Evolutionary conservation across 2,329 filamentous ascomycete species (phyloP), one percentile per base, ranked within the genome.

Genomic region (Akanthomyces dipterigenus): DNA sequence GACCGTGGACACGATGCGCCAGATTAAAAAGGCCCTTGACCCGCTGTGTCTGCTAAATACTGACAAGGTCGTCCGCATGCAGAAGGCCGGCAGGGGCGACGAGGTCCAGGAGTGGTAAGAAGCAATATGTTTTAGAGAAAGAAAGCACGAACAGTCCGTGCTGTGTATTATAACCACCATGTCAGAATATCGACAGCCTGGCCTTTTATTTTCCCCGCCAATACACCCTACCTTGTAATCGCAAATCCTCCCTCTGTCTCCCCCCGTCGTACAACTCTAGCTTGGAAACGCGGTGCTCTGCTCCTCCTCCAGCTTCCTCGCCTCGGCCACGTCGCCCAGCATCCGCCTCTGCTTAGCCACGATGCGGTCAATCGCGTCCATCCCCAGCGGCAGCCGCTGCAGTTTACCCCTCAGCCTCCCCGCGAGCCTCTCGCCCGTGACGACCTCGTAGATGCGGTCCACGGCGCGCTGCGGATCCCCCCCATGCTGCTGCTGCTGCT

Each of bases 1-100:
- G 14, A 91, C 90, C 0, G 89, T 96, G 9, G 89, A 93, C 75
- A 80, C 88, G 24, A 96, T 96, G 90, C 83, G 90, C 74, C 90
- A 88, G 87, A 85, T 93, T 72, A 95, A 95, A 78, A 80, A 86
- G 68, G 88, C 90, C 0, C 88, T 92, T 65, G 91, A 95, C 72
- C 90, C 90, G 3, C 76, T 91, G 36, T 88, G 82, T 66, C 73
- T 89, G 59, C 78, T 88, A 57, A 89, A 89, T 75, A 85, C 82
- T 67, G 87, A 89, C 76, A 89, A 89, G 76, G 80, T 89, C 24
- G 74, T 89, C 14, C 80, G 87, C 61, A 78, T 88, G 68, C 78
- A 88, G 73, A 70, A 71, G 65, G 74, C 76, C 5, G 73, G 72
- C 68, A 71, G 68, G 54, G 75, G 77, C 40, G 74, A 62, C 24